Base-by-base conservation (phyloP, 2,329 filamentous ascomycete genomes). In the Arthrobotrys musiformis region DNA sequence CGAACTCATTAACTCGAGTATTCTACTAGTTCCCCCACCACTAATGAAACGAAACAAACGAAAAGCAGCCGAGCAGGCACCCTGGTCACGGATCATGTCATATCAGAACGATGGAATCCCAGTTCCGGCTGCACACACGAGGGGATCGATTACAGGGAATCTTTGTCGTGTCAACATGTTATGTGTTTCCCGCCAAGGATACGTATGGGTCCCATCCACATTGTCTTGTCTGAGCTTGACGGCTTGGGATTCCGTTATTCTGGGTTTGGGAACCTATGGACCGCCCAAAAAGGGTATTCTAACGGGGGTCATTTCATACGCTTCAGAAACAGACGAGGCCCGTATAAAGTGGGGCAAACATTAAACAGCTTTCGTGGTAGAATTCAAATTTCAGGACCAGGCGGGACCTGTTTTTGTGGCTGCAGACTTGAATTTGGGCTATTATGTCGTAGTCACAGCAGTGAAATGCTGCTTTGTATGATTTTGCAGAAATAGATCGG, bases 161-260 rank as follows among this genome's bases (percentile, higher is more conserved):
- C 24, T 40, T 17, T 54, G 61, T 40, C 66, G 46, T n/a, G n/a
- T 28, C 66, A 69, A 54, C 66, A 56, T n/a, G n/a, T 28, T 67
- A 44, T 56, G 61, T 33, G 19, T 22, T 28, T 22, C 26, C 26
- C 30, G 66, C 66, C 66, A 70, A 70, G 64, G n/a, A 50, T 46
- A 26, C 28, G 60, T 24, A 24, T 35, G 48, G 26, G 58, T 22
- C 40, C 19, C 22, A 35, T 50, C 15, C 61, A 15, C 44, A 22
- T 33, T 13, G 11, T 35, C 42, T 46, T 48, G 44, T 64, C 19
- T 58, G 19, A 37, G 11, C 26, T 70, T 50, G 54, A 61, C 66
- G 66, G 66, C 66, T 70, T 70, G 54, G 66, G 35, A 26, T 70
- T 30, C 66, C 66, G 54, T 48, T 46, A n/a, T 46, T 42, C 22